Evolutionary conservation across 2,329 filamentous ascomycete genomes (phyloP).

Genomic region (Fusarium decemcellulare): DNA sequence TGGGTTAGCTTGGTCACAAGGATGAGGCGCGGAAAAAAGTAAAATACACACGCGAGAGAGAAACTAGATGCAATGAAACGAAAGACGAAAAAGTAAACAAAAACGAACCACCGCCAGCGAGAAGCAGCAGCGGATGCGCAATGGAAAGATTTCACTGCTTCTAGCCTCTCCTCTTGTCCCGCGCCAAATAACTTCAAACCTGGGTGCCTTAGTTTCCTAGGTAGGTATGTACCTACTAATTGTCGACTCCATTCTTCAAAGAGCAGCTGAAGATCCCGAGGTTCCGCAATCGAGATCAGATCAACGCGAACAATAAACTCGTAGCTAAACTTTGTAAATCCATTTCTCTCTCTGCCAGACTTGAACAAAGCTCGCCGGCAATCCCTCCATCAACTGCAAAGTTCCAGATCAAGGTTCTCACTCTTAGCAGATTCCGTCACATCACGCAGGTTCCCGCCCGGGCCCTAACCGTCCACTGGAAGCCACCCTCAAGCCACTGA

Average conservation of each 20-base stretch:
- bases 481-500: conserved; percentile 25
- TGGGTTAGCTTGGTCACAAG: conserved; percentile 5
- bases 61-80: conserved; percentile 16
- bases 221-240: no score
- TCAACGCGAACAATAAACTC: no score
- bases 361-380: not conserved
- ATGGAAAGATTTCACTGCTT: conserved; percentile 9
- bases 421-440: conserved; percentile 15
- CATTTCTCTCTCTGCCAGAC: not conserved
- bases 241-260: not conserved
- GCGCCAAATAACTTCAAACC: no score
- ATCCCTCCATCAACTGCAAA: not conserved
- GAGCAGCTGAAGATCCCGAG: not conserved
- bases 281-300: not conserved
- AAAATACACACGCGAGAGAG: not conserved
- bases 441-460: not conserved
- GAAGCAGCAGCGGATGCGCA: not conserved
- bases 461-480: not conserved
- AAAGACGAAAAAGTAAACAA: conserved; percentile 29
- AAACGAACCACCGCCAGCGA: conserved; percentile 2
- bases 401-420: conserved; percentile 19
- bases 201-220: no score
- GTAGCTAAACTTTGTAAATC: not conserved
- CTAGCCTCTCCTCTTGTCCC: not conserved
- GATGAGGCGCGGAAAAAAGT: conserved; percentile 6